phyloP scores from a whole-genome alignment of 2,329 filamentous ascomycete species.

The Domatiomyces catenatus region DNA sequence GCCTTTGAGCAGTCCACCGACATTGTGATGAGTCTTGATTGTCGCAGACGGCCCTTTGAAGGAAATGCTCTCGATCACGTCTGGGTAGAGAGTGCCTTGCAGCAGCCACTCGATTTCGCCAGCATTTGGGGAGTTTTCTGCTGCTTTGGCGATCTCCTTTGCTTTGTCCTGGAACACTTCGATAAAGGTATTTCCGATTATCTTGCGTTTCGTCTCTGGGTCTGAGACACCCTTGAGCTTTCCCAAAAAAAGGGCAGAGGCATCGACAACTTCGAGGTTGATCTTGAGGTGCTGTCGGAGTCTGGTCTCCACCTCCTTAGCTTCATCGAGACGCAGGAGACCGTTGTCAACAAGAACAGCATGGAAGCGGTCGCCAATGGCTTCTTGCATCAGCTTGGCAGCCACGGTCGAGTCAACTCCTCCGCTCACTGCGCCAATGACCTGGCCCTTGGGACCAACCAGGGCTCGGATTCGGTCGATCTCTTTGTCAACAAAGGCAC shows the following conservation, averaged over 20 bases:
- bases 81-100: conserved; percentile 71
- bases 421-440: conserved; percentile 64
- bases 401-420: conserved; percentile 85
- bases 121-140: conserved; percentile 49
- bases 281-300: conserved; percentile 69
- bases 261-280: conserved; percentile 78
- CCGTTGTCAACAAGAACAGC: conserved; percentile 78
- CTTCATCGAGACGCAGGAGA: conserved; percentile 74
- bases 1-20: conserved; percentile 50
- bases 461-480: conserved; percentile 64
- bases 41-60: conserved; percentile 58
- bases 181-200: conserved; percentile 71
- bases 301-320: conserved; percentile 62
- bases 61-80: conserved; percentile 55
- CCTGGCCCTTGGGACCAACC: conserved; percentile 68
- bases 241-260: conserved; percentile 58
- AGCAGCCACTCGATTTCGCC: conserved; percentile 74
- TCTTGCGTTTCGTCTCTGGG: conserved; percentile 79
- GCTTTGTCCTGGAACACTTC: conserved; percentile 73
- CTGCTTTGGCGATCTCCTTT: conserved; percentile 55
- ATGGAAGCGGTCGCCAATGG: conserved; percentile 73
- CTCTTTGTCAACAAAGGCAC: conserved; percentile 65
- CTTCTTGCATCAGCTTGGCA: conserved; percentile 69
- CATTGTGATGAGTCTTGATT: conserved; percentile 61
- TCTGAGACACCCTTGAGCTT: conserved; percentile 60